phyloP scores from a whole-genome alignment of 2,329 filamentous ascomycete genomes.

The Pyrenophora teres region DNA sequence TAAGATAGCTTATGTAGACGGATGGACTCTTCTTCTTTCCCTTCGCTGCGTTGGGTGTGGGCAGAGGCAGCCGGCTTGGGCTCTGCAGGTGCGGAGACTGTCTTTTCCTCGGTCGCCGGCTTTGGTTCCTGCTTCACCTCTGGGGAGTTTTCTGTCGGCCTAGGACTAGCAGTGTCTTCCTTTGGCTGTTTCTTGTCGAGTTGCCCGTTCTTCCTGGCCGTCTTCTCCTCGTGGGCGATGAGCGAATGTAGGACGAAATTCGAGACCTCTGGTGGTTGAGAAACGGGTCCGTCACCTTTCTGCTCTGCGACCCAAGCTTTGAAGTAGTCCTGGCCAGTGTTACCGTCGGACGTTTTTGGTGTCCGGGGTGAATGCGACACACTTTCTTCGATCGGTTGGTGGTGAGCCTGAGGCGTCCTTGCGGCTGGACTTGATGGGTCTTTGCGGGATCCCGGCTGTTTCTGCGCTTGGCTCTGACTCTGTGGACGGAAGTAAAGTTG shows the following conservation, averaged over 20 bases:
- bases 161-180: constrained; percentile 8
- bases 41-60: constrained; percentile 10
- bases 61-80: not conserved
- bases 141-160: constrained; percentile 1
- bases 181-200: constrained; percentile 23
- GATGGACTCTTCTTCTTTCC: constrained; percentile 57
- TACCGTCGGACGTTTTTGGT: constrained; percentile 64
- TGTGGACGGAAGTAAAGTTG: constrained; percentile 39
- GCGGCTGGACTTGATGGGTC: constrained; percentile 16
- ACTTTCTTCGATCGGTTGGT: constrained; percentile 54
- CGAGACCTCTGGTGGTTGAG: constrained; percentile 29
- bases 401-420: constrained; percentile 33
- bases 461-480: constrained; percentile 25
- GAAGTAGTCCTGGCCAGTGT: constrained; percentile 58
- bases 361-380: constrained; percentile 67
- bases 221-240: constrained; percentile 19
- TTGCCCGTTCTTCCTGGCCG: constrained; percentile 19
- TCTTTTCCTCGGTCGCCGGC: constrained; percentile 1
- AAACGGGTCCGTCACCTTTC: constrained; percentile 30
- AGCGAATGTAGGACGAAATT: constrained; percentile 33
- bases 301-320: constrained; percentile 54
- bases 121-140: constrained; percentile 1
- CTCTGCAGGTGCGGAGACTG: not conserved
- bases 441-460: constrained; percentile 23
- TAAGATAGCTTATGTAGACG: constrained; percentile 75